Percentiles rank a stretch among this genome's conserved stretches.
Conservation (phyloP, 176 grass and related monocot genomes). For the Carex cristatella region DNA sequence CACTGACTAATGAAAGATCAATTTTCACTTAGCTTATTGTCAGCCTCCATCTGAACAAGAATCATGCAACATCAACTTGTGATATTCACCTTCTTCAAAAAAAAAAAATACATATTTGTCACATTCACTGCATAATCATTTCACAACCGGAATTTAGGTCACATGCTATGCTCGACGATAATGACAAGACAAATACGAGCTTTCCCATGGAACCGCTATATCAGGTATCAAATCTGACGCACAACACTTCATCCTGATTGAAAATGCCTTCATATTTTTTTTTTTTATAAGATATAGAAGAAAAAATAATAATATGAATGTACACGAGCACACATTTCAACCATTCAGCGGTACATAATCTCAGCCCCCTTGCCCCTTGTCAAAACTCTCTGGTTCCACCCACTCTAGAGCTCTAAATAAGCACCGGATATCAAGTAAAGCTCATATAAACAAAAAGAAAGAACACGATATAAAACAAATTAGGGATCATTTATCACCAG, state of each 20-base stretch:
- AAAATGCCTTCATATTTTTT: background rate
- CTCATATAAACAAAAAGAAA: background rate
- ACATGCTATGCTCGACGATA: background rate
- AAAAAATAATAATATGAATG: background rate
- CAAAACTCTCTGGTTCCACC: background rate
- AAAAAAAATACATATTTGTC: no score
- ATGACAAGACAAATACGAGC: background rate
- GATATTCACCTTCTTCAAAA: no score
- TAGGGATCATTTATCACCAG: background rate
- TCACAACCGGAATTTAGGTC: background rate
- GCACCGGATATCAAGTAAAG: background rate
- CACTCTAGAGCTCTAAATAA: background rate
- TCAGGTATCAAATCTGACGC: background rate
- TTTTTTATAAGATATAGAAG: background rate
- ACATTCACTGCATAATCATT: no score
- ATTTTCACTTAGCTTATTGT: no score
- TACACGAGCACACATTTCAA: background rate
- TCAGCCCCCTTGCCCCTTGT: background rate
- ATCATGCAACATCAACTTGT: no score
- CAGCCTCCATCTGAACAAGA: no score
- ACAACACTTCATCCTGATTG: background rate
- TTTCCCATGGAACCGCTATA: background rate
- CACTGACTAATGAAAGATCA: no score
- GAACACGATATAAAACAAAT: background rate
- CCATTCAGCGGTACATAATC: background rate